Percentiles rank a stretch among this genome's conserved stretches.
Evolutionary conservation across 805 yeast species (phyloP).

Genomic region (Metschnikowia koreensis): DNA sequence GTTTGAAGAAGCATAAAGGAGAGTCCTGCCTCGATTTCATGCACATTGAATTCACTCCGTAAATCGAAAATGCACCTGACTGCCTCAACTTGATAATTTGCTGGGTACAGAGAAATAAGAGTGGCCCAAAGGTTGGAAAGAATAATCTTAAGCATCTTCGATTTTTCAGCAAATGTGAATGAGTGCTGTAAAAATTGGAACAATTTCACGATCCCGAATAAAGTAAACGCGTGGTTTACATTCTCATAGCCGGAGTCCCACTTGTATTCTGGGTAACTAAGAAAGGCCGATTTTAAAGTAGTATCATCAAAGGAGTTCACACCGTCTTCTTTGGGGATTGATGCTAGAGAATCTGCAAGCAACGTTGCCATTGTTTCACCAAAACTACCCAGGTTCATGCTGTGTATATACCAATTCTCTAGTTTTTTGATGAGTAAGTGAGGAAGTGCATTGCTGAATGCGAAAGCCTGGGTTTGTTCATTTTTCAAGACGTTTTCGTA

Average conservation of each 20-base stretch:
- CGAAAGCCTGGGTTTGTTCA: background rate
- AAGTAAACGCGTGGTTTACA: background rate
- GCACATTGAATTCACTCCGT: slow-evolving; percentile 49
- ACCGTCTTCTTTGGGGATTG: slow-evolving; percentile 19
- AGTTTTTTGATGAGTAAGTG: slow-evolving; percentile 19
- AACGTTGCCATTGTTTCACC: slow-evolving; percentile 21
- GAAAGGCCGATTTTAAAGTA: slow-evolving; percentile 16
- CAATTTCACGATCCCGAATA: slow-evolving; percentile 34
- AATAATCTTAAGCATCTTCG: slow-evolving; percentile 39
- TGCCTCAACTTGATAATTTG: slow-evolving; percentile 63
- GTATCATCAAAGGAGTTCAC: slow-evolving; percentile 5
- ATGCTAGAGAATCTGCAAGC: slow-evolving; percentile 19
- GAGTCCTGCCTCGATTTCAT: slow-evolving; percentile 72
- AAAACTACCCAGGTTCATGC: slow-evolving; percentile 14
- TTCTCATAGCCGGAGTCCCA: background rate
- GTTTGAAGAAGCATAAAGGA: slow-evolving; percentile 50
- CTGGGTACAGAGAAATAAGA: slow-evolving; percentile 47
- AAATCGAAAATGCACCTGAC: slow-evolving; percentile 64
- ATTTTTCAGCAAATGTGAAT: slow-evolving; percentile 31
- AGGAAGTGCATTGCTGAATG: slow-evolving; percentile 14
- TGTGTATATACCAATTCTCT: slow-evolving; percentile 18
- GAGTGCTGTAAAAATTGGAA: slow-evolving; percentile 35
- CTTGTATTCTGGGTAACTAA: slow-evolving; percentile 8
- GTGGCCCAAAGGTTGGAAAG: slow-evolving; percentile 55
- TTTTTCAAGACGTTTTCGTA: background rate